Evolutionary conservation across 257 asterid genomes (phyloP), one percentile per base, ranked within the genome.

Genomic region (Scutellaria barbata): DNA sequence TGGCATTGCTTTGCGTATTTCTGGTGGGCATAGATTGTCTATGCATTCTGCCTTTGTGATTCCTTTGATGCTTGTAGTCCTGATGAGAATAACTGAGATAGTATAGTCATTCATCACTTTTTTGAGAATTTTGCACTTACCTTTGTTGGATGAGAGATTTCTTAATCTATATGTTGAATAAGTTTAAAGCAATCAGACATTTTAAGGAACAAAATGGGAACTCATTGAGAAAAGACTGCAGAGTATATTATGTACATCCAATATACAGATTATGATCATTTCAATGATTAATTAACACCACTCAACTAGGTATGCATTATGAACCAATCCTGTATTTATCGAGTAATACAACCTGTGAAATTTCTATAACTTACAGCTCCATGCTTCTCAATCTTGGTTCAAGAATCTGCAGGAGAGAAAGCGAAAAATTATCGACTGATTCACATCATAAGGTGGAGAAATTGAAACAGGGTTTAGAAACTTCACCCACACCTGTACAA

Each of bases 1-100:
- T 80, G 80, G 62, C 56, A 83, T 86, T 48, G 75, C 75, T 62
- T 79, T 85, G 13, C 80, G 46, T 6, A 54, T 58, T 37, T 83
- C 86, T 5, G 46, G 65, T 55, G 86, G 77, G 35, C 33, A 43
- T 7, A 65, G 2, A 70, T 40, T 75, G 45, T 11, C 68, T 71
- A 18, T 65, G 77, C 50, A 22, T 35, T 42, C 62, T 58, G 65
- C 46, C 43, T 61, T 76, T 37, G 55, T 85, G 14, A 11, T 71
- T 50, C 47, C 68, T 30, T 40, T 74, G 68, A 68, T 86, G 51
- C 52, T 85, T 48, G 1, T 70, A 51, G 74, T 75, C 18, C 67
- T 84, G 58, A 56, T 81, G 63, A 53, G 63, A 54, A 18, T 69
- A 35, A 45, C 68, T n/a, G 54, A 59, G 69, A 56, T 71, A 48